Conservation (phyloP, 805 yeast species). For the Candida dajiaensis region DNA sequence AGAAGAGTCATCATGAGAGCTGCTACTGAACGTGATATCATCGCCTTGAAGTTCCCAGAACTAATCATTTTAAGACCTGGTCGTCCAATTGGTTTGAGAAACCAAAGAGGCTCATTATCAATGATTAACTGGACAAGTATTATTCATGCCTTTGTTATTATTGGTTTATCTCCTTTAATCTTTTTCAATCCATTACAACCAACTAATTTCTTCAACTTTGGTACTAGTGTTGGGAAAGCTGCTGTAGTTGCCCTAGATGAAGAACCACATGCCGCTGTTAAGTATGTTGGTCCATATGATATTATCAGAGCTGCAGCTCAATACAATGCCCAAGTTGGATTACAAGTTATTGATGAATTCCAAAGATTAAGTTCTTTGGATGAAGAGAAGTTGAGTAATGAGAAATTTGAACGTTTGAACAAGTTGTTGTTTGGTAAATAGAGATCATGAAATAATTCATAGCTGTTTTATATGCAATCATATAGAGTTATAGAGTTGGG, state of each 20-base stretch:
- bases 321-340: not conserved
- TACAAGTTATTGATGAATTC: not conserved
- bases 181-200: conserved; percentile 4
- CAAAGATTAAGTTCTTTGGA: not conserved
- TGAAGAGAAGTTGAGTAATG: not conserved
- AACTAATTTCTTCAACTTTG: conserved; percentile 6
- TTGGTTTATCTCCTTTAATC: conserved; percentile 4
- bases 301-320: conserved; percentile 6
- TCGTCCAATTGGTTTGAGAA: conserved; percentile 13
- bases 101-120: conserved; percentile 7
- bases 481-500: not conserved
- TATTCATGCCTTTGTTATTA: conserved; percentile 4
- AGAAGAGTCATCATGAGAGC: conserved; percentile 9
- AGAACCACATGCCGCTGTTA: conserved; percentile 1
- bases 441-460: not conserved
- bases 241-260: conserved; percentile 4
- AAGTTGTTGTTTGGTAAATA: not conserved
- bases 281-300: conserved; percentile 3
- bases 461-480: not conserved
- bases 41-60: conserved; percentile 4
- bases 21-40: conserved; percentile 8
- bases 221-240: conserved; percentile 13
- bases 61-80: conserved; percentile 11
- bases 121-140: conserved; percentile 8
- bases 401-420: not conserved